Evolutionary conservation across 805 yeast genomes (phyloP).

Genomic region (Huiozyma sinensis): DNA sequence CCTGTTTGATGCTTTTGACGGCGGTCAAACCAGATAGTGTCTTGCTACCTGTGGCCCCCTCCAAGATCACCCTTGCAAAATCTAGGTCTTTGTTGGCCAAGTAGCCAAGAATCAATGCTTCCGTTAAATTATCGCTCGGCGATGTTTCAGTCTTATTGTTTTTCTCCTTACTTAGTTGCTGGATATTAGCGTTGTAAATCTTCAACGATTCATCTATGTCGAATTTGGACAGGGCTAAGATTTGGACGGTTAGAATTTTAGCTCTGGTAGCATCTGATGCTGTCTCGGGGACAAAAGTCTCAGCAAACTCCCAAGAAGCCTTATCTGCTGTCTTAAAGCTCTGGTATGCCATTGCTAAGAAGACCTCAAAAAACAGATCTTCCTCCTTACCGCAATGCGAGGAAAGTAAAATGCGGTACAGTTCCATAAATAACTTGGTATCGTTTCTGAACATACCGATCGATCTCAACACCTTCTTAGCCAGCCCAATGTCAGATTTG

Average conservation of each 20-base stretch:
- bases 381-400: slow-evolving; percentile 33
- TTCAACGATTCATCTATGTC: slow-evolving; percentile 32
- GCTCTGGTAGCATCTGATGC: slow-evolving; percentile 22
- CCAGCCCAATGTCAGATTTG: slow-evolving; percentile 17
- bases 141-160: slow-evolving; percentile 25
- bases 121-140: slow-evolving; percentile 35
- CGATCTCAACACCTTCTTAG: slow-evolving; percentile 12
- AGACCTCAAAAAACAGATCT: slow-evolving; percentile 32
- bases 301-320: slow-evolving; percentile 30
- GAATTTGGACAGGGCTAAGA: slow-evolving; percentile 33
- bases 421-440: slow-evolving; percentile 25
- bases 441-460: slow-evolving; percentile 13
- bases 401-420: slow-evolving; percentile 32
- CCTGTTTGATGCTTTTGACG: slow-evolving; percentile 31
- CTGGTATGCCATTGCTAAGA: slow-evolving; percentile 33
- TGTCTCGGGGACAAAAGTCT: slow-evolving; percentile 25
- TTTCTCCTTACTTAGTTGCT: slow-evolving; percentile 27
- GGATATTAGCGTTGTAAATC: slow-evolving; percentile 38
- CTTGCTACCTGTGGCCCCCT: slow-evolving; percentile 34
- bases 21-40: slow-evolving; percentile 33
- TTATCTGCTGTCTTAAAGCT: slow-evolving; percentile 28
- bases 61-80: slow-evolving; percentile 41
- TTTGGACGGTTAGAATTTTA: slow-evolving; percentile 31
- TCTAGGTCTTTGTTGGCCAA: slow-evolving; percentile 40
- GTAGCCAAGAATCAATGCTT: slow-evolving; percentile 35